Evolutionary conservation across 2,329 filamentous ascomycete species (phyloP).

Genomic region (Colletotrichum karsti): DNA sequence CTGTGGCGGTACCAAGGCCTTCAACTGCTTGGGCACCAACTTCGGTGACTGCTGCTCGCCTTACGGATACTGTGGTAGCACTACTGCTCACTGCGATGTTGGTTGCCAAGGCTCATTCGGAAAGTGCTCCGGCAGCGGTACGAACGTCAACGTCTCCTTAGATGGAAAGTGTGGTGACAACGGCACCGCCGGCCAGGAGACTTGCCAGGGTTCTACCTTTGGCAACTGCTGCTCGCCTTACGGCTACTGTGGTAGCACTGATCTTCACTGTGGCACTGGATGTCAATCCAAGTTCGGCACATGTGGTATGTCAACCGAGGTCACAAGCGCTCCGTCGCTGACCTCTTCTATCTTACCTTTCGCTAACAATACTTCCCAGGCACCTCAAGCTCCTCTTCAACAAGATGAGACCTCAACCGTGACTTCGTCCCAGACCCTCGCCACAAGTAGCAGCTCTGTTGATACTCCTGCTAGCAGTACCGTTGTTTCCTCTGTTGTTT

Average conservation of each 20-base stretch:
- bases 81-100: constrained; percentile 28
- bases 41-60: constrained; percentile 32
- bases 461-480: background rate
- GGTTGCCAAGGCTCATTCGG: constrained; percentile 31
- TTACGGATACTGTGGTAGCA: constrained; percentile 31
- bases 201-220: constrained; percentile 19
- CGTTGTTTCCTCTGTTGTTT: background rate
- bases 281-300: constrained; percentile 18
- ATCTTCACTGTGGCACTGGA: constrained; percentile 30
- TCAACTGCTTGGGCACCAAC: constrained; percentile 24
- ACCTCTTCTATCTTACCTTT: constrained; percentile 9
- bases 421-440: background rate
- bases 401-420: background rate
- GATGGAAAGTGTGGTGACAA: constrained; percentile 18
- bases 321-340: background rate
- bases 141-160: constrained; percentile 3
- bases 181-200: background rate
- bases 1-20: constrained; percentile 8
- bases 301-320: constrained; percentile 17
- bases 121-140: constrained; percentile 9
- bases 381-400: background rate
- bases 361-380: constrained; percentile 12
- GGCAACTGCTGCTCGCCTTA: constrained; percentile 32
- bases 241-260: constrained; percentile 31
- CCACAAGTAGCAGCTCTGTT: background rate